A percentile compares a stretch with the other conserved stretches of the same genome.
These are phyloP conservation scores for Eucalyptus curtisii DNA, from an alignment of 345 rosid genomes.

Conservation along the genomic window DNA sequence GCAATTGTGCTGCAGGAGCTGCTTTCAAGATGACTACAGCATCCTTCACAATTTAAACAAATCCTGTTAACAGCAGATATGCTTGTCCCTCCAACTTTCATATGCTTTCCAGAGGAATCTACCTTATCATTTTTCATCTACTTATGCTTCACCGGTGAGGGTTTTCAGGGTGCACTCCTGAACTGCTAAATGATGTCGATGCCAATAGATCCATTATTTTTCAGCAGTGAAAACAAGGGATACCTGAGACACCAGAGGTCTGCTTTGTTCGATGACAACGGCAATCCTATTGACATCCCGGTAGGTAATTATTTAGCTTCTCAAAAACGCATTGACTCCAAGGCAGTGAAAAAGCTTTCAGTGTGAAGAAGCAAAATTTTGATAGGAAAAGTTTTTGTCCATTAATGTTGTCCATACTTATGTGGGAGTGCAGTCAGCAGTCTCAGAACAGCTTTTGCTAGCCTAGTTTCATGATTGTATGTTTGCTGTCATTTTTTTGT, in stretches of 20 bases:
- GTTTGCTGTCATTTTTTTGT: background rate
- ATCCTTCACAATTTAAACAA: background rate
- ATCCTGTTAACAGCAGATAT: background rate
- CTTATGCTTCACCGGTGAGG: background rate
- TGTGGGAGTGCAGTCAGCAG: background rate
- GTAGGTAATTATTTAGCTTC: background rate
- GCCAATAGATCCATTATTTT: background rate
- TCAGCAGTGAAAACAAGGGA: background rate
- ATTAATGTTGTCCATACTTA: background rate
- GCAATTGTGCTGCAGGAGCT: background rate
- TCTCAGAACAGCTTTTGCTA: background rate
- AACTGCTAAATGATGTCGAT: background rate
- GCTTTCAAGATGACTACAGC: background rate
- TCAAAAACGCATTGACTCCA: background rate
- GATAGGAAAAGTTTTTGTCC: background rate
- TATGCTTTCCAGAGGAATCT: background rate
- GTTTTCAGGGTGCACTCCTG: background rate
- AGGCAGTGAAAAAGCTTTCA: background rate
- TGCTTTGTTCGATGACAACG: background rate
- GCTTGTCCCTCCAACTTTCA: background rate
- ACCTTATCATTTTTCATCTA: background rate
- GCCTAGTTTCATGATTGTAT: background rate
- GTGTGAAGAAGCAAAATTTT: background rate
- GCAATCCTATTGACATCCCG: background rate
- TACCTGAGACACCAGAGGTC: background rate